Percentiles rank a stretch among this genome's conserved stretches.
These are phyloP conservation scores for Emericellopsis atlantica DNA, from an alignment of 2,329 filamentous ascomycete species.

Conservation along the genomic window DNA sequence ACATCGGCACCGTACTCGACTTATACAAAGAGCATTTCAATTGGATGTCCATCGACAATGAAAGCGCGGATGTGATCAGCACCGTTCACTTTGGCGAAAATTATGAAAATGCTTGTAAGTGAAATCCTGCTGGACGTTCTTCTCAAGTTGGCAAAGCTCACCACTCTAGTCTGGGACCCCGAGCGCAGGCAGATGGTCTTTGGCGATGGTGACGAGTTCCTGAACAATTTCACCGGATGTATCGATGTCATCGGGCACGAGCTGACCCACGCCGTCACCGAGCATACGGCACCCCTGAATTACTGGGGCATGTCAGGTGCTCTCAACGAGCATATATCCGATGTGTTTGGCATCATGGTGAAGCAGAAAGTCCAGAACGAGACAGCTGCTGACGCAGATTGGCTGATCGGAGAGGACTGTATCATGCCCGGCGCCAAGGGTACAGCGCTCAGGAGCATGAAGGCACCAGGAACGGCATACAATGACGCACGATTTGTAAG, in stretches of 20 bases:
- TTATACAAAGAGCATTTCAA: conserved; percentile 36
- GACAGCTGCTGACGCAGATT: conserved; percentile 32
- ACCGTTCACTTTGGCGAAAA: conserved; percentile 37
- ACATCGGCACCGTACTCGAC: conserved; percentile 31
- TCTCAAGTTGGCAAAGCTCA: background rate
- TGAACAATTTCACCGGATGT: conserved; percentile 36
- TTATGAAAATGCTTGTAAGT: conserved; percentile 38
- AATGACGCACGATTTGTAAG: conserved; percentile 35
- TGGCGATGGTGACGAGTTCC: conserved; percentile 38
- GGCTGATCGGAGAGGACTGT: conserved; percentile 41
- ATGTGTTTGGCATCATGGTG: conserved; percentile 44
- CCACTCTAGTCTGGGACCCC: conserved; percentile 31
- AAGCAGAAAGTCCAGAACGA: conserved; percentile 37
- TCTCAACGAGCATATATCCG: conserved; percentile 43
- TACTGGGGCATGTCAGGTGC: conserved; percentile 40
- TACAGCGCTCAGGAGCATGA: conserved; percentile 39
- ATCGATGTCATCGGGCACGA: conserved; percentile 47
- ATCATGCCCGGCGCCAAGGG: conserved; percentile 37
- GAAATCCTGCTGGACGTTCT: background rate
- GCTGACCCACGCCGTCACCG: conserved; percentile 40
- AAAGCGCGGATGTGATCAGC: conserved; percentile 33
- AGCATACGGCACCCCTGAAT: conserved; percentile 33
- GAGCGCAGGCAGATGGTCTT: conserved; percentile 39
- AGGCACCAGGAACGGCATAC: conserved; percentile 38
- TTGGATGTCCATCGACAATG: conserved; percentile 39